phyloP scores from a whole-genome alignment of 306 rosid species.

The Fragaria iinumae region DNA sequence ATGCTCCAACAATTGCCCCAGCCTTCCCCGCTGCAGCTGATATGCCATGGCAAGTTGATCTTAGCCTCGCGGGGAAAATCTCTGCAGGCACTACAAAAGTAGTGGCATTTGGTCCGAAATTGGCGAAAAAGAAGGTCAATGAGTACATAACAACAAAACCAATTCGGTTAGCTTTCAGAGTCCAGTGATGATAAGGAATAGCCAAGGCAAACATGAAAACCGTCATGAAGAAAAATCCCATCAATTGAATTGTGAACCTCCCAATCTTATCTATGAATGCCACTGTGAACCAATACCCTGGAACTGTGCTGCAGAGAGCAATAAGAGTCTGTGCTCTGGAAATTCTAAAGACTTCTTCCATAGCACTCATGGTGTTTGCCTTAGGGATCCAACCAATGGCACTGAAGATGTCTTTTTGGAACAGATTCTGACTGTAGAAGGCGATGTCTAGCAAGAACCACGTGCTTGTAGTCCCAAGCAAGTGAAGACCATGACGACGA shows the following conservation, averaged over 20 bases:
- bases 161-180: constrained; percentile 47
- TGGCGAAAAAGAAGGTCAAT: constrained; percentile 85
- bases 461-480: constrained; percentile 69
- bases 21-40: constrained; percentile 90
- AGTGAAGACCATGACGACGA: constrained; percentile 66
- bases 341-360: constrained; percentile 71
- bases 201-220: constrained; percentile 87
- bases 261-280: constrained; percentile 66
- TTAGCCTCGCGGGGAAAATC: constrained; percentile 78
- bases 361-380: constrained; percentile 71
- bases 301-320: constrained; percentile 85
- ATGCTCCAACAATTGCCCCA: constrained; percentile 85
- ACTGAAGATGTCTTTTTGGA: constrained; percentile 83
- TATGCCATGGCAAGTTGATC: constrained; percentile 90
- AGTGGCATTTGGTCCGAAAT: constrained; percentile 85
- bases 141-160: constrained; percentile 83
- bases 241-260: constrained; percentile 62
- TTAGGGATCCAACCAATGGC: constrained; percentile 82
- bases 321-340: constrained; percentile 82
- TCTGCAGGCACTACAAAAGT: constrained; percentile 89
- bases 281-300: constrained; percentile 93
- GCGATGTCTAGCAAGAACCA: constrained; percentile 90
- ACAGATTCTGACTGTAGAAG: constrained; percentile 83
- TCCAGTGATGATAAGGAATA: constrained; percentile 87
- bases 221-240: constrained; percentile 89